Percentiles rank a stretch among this genome's conserved stretches.
These are phyloP conservation scores for Euphorbia corollata DNA, from an alignment of 441 rosid genomes.

Conservation along the genomic window DNA sequence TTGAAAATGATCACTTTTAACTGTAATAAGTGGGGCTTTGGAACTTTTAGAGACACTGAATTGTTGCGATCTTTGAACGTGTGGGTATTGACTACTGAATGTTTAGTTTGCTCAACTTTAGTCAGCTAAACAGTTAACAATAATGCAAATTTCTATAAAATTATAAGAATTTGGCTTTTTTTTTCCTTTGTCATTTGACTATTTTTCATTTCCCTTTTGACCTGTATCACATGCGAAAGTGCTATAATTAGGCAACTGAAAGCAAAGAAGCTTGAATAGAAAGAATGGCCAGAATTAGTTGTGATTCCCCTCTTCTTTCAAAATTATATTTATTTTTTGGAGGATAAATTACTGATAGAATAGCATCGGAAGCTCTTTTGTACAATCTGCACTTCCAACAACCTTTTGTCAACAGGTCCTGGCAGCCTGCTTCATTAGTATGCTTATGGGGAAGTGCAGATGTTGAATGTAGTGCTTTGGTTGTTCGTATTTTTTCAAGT, in stretches of 20 bases:
- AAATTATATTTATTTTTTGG: too few relatives aligned
- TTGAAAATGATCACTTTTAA: neutral
- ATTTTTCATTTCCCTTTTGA: neutral
- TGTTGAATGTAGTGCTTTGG: neutral
- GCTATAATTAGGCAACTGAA: neutral
- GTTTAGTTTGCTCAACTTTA: neutral
- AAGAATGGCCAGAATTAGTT: neutral
- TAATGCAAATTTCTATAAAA: neutral
- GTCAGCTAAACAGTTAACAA: neutral
- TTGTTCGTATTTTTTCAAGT: neutral
- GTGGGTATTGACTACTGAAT: neutral
- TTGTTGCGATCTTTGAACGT: neutral
- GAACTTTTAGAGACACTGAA: neutral
- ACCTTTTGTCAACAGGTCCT: too few relatives aligned
- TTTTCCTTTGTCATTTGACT: neutral
- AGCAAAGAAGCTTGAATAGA: neutral
- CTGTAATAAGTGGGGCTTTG: neutral
- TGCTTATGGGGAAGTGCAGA: neutral
- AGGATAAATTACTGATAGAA: neutral
- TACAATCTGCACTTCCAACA: too few relatives aligned
- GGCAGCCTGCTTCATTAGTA: too few relatives aligned
- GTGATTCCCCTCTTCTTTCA: neutral
- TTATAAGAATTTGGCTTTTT: neutral
- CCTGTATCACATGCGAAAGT: neutral
- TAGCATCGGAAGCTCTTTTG: too few relatives aligned